A percentile compares a stretch with the other conserved stretches of the same genome.
These are phyloP conservation scores for Fusarium abutilonis DNA, from an alignment of 2,329 filamentous ascomycete species.

Conservation along the genomic window DNA sequence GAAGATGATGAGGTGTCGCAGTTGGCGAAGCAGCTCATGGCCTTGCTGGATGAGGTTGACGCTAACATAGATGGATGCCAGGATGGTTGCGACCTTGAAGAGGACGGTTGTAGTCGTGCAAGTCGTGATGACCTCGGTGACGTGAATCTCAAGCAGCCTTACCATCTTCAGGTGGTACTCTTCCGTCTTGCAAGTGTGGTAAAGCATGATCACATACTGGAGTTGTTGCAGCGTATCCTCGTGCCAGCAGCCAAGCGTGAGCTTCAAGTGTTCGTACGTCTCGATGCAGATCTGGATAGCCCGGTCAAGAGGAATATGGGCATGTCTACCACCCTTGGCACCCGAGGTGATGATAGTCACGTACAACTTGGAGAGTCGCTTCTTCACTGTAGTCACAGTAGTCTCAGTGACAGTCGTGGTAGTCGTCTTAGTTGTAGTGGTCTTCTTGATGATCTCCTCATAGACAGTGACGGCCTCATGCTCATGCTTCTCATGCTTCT, in stretches of 20 bases:
- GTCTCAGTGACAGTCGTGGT: conserved; percentile 44
- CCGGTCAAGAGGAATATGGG: conserved; percentile 49
- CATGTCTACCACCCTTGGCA: conserved; percentile 48
- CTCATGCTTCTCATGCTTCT: conserved; percentile 54
- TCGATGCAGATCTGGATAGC: conserved; percentile 52
- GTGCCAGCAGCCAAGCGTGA: conserved; percentile 58
- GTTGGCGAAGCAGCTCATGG: conserved; percentile 57
- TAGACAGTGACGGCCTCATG: conserved; percentile 59
- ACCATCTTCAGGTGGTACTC: conserved; percentile 53
- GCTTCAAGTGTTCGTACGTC: conserved; percentile 54
- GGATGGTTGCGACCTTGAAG: conserved; percentile 58
- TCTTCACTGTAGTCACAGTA: conserved; percentile 54
- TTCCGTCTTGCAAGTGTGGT: conserved; percentile 52
- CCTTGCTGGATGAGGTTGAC: conserved; percentile 53
- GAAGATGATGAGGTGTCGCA: conserved; percentile 62
- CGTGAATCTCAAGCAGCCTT: conserved; percentile 52
- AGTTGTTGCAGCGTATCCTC: conserved; percentile 56
- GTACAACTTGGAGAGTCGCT: conserved; percentile 60
- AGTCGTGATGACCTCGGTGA: conserved; percentile 54
- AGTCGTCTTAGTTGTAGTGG: conserved; percentile 49
- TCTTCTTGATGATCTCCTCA: conserved; percentile 56
- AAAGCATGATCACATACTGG: conserved; percentile 54
- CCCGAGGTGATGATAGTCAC: conserved; percentile 51
- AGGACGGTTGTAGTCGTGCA: conserved; percentile 55
- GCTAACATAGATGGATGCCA: conserved; percentile 58